Percentiles rank a stretch among this genome's conserved stretches.
Conservation (phyloP, 257 asterid species). For the Asclepias syriaca region DNA sequence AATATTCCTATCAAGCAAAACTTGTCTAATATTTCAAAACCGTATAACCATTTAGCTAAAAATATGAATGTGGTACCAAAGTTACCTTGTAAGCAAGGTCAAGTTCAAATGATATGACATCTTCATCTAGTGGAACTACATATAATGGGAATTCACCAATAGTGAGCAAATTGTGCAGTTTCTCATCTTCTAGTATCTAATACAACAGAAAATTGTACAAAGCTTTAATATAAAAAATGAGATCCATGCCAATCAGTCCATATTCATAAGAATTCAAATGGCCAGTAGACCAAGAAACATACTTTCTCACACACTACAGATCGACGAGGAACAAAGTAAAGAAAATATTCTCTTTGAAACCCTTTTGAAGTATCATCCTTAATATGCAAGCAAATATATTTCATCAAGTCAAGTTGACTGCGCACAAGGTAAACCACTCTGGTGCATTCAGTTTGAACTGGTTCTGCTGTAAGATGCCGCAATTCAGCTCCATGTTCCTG, state of each 20-base stretch:
- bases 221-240: not conserved
- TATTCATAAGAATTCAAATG: not conserved
- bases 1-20: constrained; percentile 53
- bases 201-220: not conserved
- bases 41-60: not conserved
- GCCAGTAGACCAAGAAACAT: constrained; percentile 13
- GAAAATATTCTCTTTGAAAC: constrained; percentile 71
- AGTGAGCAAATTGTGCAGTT: constrained; percentile 65
- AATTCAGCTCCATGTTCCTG: constrained; percentile 93
- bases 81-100: constrained; percentile 84
- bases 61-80: constrained; percentile 8
- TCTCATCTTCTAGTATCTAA: constrained; percentile 91
- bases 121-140: constrained; percentile 89
- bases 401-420: constrained; percentile 71
- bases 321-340: constrained; percentile 96
- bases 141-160: constrained; percentile 87
- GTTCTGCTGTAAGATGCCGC: constrained; percentile 79
- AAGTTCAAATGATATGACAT: constrained; percentile 84
- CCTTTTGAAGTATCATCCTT: constrained; percentile 81
- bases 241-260: not conserved
- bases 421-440: constrained; percentile 83
- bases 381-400: constrained; percentile 69
- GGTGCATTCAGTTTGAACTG: constrained; percentile 76
- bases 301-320: constrained; percentile 92
- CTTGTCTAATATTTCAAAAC: constrained; percentile 19